Conservation (phyloP, 768 basidiomycete genomes). For the Collybiopsis luxurians region DNA sequence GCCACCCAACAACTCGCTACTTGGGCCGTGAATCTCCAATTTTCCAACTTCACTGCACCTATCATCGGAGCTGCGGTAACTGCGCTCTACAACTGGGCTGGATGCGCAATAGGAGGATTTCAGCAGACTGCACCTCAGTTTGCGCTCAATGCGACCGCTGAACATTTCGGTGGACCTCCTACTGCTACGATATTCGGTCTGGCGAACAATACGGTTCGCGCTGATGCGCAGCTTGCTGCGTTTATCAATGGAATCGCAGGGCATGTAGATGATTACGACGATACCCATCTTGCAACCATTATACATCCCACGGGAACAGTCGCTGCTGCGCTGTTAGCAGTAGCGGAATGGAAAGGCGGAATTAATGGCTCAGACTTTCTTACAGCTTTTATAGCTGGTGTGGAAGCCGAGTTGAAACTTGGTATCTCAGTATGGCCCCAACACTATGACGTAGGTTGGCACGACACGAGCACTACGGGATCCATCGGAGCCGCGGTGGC, state of each 20-base stretch:
- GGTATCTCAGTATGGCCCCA: slow-evolving; percentile 19
- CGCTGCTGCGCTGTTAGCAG: slow-evolving; percentile 18
- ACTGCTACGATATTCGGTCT: slow-evolving; percentile 17
- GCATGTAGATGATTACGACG: slow-evolving; percentile 23
- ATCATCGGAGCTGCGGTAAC: slow-evolving; percentile 17
- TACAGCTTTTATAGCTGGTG: slow-evolving; percentile 18
- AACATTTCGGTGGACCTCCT: slow-evolving; percentile 17
- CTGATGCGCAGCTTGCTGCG: slow-evolving; percentile 19
- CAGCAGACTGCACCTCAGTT: slow-evolving; percentile 16
- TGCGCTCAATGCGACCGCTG: slow-evolving; percentile 13
- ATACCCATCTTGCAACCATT: slow-evolving; percentile 21
- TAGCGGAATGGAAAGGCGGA: slow-evolving; percentile 16
- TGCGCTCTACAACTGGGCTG: slow-evolving; percentile 23
- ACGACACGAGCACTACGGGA: slow-evolving; percentile 22
- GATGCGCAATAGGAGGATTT: slow-evolving; percentile 20
- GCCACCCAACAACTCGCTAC: slow-evolving; percentile 16
- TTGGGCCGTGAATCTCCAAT: slow-evolving; percentile 19
- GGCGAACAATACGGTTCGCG: slow-evolving; percentile 10
- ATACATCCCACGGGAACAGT: slow-evolving; percentile 21
- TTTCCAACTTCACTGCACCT: slow-evolving; percentile 13
- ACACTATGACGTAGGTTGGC: slow-evolving; percentile 24
- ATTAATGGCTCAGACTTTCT: slow-evolving; percentile 17
- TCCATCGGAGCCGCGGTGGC: slow-evolving; percentile 22
- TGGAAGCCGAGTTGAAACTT: slow-evolving; percentile 22
- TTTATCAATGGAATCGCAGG: slow-evolving; percentile 23